Conservation (phyloP, 2,329 filamentous ascomycete species). For the Fusarium caatingaense region DNA sequence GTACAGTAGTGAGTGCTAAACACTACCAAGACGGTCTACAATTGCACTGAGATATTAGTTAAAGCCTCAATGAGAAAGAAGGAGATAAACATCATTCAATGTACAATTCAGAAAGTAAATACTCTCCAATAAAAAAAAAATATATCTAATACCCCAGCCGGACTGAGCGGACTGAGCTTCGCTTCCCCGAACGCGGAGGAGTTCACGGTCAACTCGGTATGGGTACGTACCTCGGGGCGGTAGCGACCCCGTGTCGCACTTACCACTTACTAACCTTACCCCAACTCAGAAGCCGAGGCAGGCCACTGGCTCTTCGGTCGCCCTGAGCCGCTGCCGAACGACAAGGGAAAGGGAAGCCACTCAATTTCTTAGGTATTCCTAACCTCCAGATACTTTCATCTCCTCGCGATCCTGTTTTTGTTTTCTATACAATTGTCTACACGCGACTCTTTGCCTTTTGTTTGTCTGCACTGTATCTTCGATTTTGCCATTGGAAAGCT, state of each 20-base stretch:
- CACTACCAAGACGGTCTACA: background rate
- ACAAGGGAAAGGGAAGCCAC: conserved; percentile 30
- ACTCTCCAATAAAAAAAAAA: background rate
- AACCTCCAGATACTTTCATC: conserved; percentile 22
- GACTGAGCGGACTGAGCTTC: background rate
- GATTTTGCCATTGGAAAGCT: conserved; percentile 7
- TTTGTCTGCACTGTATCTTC: background rate
- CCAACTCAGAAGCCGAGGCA: conserved; percentile 39
- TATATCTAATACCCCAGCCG: background rate
- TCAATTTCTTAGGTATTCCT: conserved; percentile 24
- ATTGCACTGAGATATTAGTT: background rate
- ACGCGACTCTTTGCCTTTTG: background rate
- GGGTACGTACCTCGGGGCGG: conserved; percentile 35
- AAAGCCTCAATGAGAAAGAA: background rate
- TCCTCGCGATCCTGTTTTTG: conserved; percentile 6
- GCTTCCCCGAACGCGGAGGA: background rate
- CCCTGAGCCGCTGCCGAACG: conserved; percentile 39
- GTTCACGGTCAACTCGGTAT: conserved; percentile 16
- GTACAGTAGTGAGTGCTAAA: background rate
- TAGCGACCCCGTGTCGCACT: conserved; percentile 20
- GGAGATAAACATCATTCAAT: background rate
- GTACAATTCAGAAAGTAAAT: background rate
- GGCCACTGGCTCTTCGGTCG: conserved; percentile 37
- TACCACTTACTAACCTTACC: conserved; percentile 7
- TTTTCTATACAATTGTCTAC: conserved; percentile 13